Evolutionary conservation across 345 rosid genomes (phyloP), one percentile per base, ranked within the genome.

Genomic region (Toxicodendron radicans): DNA sequence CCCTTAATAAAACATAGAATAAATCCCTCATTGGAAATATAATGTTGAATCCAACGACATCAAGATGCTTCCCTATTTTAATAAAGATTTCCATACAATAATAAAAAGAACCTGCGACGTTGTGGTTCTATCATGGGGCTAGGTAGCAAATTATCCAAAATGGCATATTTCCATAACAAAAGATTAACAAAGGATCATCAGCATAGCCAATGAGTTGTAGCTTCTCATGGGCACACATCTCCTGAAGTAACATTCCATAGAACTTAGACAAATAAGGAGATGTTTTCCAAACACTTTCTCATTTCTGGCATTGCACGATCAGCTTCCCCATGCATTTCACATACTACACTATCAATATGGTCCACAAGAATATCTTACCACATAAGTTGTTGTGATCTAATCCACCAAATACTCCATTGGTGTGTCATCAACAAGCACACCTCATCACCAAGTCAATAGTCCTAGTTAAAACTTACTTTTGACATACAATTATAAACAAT

Each of bases 1-100:
- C 30, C 66, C 45, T 46, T 72, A 27, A 60, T 5, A 8, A 48
- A 61, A 72, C 2, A 21, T 32, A 49, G 18, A 61, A 21, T 24
- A 7, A 48, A 16, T 52, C 67, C 58, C 43, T 48, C 20, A 11
- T 49, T 10, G 45, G 56, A 46, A 7, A 61, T 17, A 59, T 3
- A 48, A 51, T 61, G 45, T 5, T 18, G 27, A 18, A 59, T 59
- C 45, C 18, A 46, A 18, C 5, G 24, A 54, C 56, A 45, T 45
- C 65, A 27, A 69, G 62, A 46, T 58, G 17, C 66, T 41, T 59
- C 57, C 61, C 30, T 35, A 21, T 3, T 33, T 23, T 7, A 27
- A 18, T 24, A 10, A 71, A 18, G 24, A 58, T 38, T 70, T 52
- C 64, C 73, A 57, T 58, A 58, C 14, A 70, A 24, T 24, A 45